Percentiles rank a stretch among this genome's conserved stretches.
These are phyloP conservation scores for Zostera marina DNA, from an alignment of 116 monocot species.

Conservation along the genomic window DNA sequence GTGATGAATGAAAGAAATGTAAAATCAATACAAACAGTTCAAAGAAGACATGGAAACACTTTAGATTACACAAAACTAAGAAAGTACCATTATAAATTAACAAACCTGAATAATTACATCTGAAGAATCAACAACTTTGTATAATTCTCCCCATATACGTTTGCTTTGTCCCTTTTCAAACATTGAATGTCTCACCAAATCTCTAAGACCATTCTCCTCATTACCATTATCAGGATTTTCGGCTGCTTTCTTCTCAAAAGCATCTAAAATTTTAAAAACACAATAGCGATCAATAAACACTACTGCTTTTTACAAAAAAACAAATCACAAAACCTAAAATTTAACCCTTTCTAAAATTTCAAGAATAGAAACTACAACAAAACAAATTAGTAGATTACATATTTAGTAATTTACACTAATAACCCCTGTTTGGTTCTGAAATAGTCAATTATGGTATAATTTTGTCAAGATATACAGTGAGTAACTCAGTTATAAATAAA, in stretches of 20 bases:
- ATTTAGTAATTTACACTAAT: too few species aligned
- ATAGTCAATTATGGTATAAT: too few species aligned
- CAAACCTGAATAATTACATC: conserved; percentile 87
- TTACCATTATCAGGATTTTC: conserved; percentile 18
- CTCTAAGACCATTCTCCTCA: conserved; percentile 76
- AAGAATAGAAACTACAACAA: not conserved
- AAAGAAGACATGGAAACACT: not conserved
- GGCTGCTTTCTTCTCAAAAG: conserved; percentile 46
- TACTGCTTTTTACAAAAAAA: not conserved
- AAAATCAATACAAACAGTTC: not conserved
- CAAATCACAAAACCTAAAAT: not conserved
- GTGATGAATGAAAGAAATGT: not conserved
- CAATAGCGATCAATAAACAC: not conserved
- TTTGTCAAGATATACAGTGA: too few species aligned
- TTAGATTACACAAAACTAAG: too few species aligned
- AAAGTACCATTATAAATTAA: not conserved
- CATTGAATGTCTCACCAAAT: conserved; percentile 83
- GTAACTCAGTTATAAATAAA: too few species aligned
- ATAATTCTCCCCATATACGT: conserved; percentile 92
- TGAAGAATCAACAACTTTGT: conserved; percentile 95
- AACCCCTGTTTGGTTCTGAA: too few species aligned
- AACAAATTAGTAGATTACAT: too few species aligned
- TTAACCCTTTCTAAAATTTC: not conserved
- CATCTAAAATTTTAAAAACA: conserved; percentile 17
- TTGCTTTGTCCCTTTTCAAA: conserved; percentile 97